Percentiles rank a stretch among this genome's conserved stretches.
phyloP scores from a whole-genome alignment of 2,329 filamentous ascomycete genomes.

The Claviceps monticola region DNA sequence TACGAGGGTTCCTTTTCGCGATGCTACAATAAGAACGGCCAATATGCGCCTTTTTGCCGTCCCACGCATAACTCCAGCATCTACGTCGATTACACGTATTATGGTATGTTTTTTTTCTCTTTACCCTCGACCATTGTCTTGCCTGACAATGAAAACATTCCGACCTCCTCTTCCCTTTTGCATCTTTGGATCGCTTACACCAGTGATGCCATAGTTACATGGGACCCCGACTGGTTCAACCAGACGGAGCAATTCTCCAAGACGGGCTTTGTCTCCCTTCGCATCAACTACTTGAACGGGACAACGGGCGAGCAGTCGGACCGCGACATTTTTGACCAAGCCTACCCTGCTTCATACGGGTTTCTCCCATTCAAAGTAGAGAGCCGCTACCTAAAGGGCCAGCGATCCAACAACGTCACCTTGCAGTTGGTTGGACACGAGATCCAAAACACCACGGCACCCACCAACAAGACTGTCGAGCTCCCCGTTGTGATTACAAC shows the following conservation, averaged over 20 bases:
- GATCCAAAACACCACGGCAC: slow-evolving; percentile 18
- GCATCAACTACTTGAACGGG: slow-evolving; percentile 27
- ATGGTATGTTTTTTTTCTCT: slow-evolving; percentile 24
- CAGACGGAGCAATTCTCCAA: slow-evolving; percentile 22
- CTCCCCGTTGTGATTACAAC: slow-evolving; percentile 23
- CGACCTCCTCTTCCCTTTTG: background rate
- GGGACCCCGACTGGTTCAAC: slow-evolving; percentile 40
- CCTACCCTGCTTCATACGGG: slow-evolving; percentile 28
- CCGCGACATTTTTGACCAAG: slow-evolving; percentile 20
- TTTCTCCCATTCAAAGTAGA: slow-evolving; percentile 34
- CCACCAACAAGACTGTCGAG: slow-evolving; percentile 27
- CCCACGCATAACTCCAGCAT: slow-evolving; percentile 30
- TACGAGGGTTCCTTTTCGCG: slow-evolving; percentile 34
- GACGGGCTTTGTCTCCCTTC: slow-evolving; percentile 21
- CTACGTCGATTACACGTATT: slow-evolving; percentile 34
- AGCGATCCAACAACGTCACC: slow-evolving; percentile 30
- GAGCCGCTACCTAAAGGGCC: slow-evolving; percentile 14
- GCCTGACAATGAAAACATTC: background rate
- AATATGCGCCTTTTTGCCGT: slow-evolving; percentile 36
- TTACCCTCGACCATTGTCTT: background rate
- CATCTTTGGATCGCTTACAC: background rate
- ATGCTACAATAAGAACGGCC: slow-evolving; percentile 34
- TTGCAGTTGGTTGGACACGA: slow-evolving; percentile 26
- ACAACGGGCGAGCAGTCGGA: slow-evolving; percentile 22
- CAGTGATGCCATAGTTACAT: slow-evolving; percentile 31